Percentiles rank a stretch among this genome's conserved stretches.
Conservation (phyloP, 352 stramenopile species). For the Pythium brassicae region DNA sequence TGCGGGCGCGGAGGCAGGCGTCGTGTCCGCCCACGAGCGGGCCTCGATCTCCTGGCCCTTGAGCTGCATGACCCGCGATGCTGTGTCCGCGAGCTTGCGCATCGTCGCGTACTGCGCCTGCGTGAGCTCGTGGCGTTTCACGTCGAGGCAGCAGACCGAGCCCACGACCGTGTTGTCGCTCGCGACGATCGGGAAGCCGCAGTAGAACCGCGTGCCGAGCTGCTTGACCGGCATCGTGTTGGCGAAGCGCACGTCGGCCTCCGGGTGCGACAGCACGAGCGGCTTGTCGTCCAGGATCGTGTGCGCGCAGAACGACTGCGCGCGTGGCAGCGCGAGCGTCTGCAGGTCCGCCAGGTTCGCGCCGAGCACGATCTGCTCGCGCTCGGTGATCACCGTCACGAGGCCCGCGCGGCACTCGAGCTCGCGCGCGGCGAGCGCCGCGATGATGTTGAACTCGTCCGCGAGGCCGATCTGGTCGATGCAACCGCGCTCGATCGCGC, state of each 20-base stretch:
- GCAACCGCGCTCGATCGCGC: constrained; percentile 39
- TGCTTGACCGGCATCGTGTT: constrained; percentile 32
- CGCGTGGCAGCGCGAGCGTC: constrained; percentile 14
- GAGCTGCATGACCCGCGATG: constrained; percentile 41
- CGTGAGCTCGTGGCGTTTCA: constrained; percentile 42
- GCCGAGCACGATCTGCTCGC: constrained; percentile 44
- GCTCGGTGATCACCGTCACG: constrained; percentile 57
- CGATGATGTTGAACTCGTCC: constrained; percentile 74
- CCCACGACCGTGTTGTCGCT: constrained; percentile 51
- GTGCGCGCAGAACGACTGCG: constrained; percentile 49
- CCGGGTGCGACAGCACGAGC: constrained; percentile 50
- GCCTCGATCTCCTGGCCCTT: constrained; percentile 12
- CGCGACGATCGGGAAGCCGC: constrained; percentile 57
- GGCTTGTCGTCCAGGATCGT: constrained; percentile 57
- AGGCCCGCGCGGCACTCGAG: constrained; percentile 50
- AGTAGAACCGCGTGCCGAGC: constrained; percentile 67
- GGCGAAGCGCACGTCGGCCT: constrained; percentile 68
- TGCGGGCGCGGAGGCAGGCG: background rate
- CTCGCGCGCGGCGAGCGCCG: constrained; percentile 48
- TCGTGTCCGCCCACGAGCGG: background rate
- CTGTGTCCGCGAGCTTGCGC: constrained; percentile 45
- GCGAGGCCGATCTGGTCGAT: constrained; percentile 43
- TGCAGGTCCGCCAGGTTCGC: constrained; percentile 26
- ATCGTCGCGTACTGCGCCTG: constrained; percentile 55
- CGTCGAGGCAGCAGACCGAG: constrained; percentile 58